These are phyloP conservation scores for Avena insularis DNA, from an alignment of 176 grass and related monocot species.

Conservation along the genomic window DNA sequence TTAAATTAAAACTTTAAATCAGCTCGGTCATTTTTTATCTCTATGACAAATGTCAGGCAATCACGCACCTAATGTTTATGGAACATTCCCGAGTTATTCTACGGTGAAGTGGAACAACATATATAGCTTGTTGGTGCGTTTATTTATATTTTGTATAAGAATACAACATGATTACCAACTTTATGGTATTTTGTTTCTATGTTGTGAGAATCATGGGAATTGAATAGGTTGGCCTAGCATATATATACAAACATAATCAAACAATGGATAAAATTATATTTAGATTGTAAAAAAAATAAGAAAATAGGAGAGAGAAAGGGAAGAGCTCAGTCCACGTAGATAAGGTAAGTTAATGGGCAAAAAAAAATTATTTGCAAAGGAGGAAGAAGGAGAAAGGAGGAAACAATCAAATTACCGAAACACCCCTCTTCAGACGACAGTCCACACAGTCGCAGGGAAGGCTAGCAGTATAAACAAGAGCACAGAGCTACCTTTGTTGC, in stretches of 20 bases:
- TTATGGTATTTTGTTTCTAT: neutral
- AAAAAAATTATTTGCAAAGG: neutral
- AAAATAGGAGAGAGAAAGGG: neutral
- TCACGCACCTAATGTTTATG: neutral
- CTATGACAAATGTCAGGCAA: neutral
- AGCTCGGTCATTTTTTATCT: neutral
- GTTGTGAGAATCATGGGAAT: neutral
- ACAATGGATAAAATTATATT: neutral
- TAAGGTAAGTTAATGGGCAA: neutral
- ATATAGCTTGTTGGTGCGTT: neutral
- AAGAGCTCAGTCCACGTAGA: neutral
- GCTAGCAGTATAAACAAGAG: constrained; percentile 20
- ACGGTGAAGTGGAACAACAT: neutral
- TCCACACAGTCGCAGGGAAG: neutral
- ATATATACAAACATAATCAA: neutral
- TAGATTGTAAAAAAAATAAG: neutral
- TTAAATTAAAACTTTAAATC: neutral
- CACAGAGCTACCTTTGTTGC: neutral
- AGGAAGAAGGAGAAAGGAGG: neutral
- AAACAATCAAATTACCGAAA: neutral
- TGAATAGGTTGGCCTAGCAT: neutral
- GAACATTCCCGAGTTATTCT: neutral
- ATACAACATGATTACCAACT: neutral
- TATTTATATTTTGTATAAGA: neutral
- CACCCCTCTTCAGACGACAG: neutral